phyloP scores from a whole-genome alignment of 2,329 filamentous ascomycete genomes.

The Madurella mycetomatis region DNA sequence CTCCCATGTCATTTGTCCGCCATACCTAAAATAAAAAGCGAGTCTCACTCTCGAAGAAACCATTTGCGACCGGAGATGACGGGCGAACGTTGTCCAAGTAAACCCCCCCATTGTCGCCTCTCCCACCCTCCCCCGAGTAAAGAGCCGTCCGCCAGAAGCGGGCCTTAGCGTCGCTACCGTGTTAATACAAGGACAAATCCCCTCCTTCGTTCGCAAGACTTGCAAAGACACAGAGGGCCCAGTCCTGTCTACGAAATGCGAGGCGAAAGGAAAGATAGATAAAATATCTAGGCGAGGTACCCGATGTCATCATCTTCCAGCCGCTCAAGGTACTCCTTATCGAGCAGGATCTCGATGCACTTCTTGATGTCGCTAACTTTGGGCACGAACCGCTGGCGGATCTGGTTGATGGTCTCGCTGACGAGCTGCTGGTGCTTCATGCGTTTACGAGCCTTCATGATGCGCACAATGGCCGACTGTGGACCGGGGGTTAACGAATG shows the following conservation, averaged over 20 bases:
- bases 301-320: constrained; percentile 91
- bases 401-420: constrained; percentile 92
- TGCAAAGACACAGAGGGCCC: neutral
- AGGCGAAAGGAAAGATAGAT: neutral
- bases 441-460: constrained; percentile 99
- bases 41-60: too few relatives aligned
- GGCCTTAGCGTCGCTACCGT: too few relatives aligned
- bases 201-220: neutral
- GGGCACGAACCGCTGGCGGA: constrained; percentile 86
- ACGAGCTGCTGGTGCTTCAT: constrained; percentile 97
- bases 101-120: too few relatives aligned
- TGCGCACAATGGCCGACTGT: constrained; percentile 95
- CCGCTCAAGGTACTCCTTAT: constrained; percentile 98
- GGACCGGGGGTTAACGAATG: constrained; percentile 15
- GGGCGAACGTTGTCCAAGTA: too few relatives aligned
- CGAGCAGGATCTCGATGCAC: constrained; percentile 95
- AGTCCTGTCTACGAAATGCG: too few relatives aligned
- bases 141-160: too few relatives aligned
- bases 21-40: too few relatives aligned
- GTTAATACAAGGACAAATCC: neutral
- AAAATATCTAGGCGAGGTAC: constrained; percentile 69
- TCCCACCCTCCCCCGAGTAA: too few relatives aligned
- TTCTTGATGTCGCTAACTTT: constrained; percentile 98
- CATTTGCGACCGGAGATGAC: too few relatives aligned
- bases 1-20: too few relatives aligned